These are phyloP conservation scores for Nemophila menziesii DNA, from an alignment of 257 asterid genomes.

Conservation along the genomic window DNA sequence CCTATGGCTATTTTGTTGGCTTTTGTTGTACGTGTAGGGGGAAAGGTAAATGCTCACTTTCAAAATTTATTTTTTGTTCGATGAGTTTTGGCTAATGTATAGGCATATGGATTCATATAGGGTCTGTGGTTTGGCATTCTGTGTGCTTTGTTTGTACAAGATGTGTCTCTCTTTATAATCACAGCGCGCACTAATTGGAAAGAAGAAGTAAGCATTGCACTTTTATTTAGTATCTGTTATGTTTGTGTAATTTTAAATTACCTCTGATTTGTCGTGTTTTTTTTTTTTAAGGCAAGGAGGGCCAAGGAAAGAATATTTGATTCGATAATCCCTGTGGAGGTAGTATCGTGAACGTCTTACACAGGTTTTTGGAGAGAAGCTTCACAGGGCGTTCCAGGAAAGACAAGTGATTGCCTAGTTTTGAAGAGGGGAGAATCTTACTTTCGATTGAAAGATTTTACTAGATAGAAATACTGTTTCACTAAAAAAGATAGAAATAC, in stretches of 20 bases:
- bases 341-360: constrained; percentile 20
- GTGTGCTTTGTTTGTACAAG: constrained; percentile 58
- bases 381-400: too few relatives aligned
- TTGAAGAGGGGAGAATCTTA: too few relatives aligned
- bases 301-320: constrained; percentile 44
- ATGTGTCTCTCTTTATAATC: constrained; percentile 28
- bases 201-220: constrained; percentile 33
- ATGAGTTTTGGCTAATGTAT: background rate
- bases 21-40: constrained; percentile 50
- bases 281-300: constrained; percentile 36
- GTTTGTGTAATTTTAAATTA: background rate
- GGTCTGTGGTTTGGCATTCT: constrained; percentile 73
- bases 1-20: constrained; percentile 58
- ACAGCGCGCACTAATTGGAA: constrained; percentile 45
- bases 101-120: constrained; percentile 16
- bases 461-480: too few relatives aligned
- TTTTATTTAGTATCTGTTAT: background rate
- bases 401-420: too few relatives aligned
- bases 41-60: constrained; percentile 33
- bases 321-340: constrained; percentile 38
- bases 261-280: background rate
- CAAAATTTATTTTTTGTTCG: background rate
- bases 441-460: too few relatives aligned
- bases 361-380: too few relatives aligned
- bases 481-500: too few relatives aligned